Conservation (phyloP, 2,329 filamentous ascomycete species). For the Fusarium guadeloupense region DNA sequence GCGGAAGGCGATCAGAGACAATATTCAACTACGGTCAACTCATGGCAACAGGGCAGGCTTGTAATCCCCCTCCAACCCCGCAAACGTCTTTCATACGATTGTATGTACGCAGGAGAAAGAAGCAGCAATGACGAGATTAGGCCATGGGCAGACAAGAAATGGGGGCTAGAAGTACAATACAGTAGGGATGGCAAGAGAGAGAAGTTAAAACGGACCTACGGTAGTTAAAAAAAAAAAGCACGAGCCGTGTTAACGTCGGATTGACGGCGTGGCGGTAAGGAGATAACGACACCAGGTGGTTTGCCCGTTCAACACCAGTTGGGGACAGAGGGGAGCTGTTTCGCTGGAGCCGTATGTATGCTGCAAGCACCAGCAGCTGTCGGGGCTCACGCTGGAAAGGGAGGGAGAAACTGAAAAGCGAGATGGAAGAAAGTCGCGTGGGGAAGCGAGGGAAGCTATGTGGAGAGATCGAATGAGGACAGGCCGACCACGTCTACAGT, state of each 20-base stretch:
- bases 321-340: slow-evolving; percentile 43
- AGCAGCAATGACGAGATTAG: slow-evolving; percentile 30
- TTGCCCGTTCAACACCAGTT: slow-evolving; percentile 37
- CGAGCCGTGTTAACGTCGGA: slow-evolving; percentile 32
- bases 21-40: slow-evolving; percentile 40
- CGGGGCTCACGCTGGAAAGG: slow-evolving; percentile 44
- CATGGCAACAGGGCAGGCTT: slow-evolving; percentile 38
- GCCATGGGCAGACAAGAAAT: slow-evolving; percentile 31
- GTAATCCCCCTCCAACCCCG: slow-evolving; percentile 44
- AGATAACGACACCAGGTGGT: slow-evolving; percentile 43
- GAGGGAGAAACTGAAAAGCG: slow-evolving; percentile 46
- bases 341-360: slow-evolving; percentile 47
- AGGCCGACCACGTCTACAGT: slow-evolving; percentile 48
- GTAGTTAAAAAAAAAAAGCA: slow-evolving; percentile 37
- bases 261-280: slow-evolving; percentile 43
- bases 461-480: slow-evolving; percentile 49
- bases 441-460: slow-evolving; percentile 47
- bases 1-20: slow-evolving; percentile 25
- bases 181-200: slow-evolving; percentile 26
- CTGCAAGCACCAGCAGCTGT: slow-evolving; percentile 48
- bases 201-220: slow-evolving; percentile 46
- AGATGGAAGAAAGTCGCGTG: slow-evolving; percentile 48
- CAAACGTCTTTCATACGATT: slow-evolving; percentile 43
- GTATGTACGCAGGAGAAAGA: slow-evolving; percentile 28
- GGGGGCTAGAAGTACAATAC: slow-evolving; percentile 27